Evolutionary conservation across 352 stramenopile genomes (phyloP).

Genomic region (Globisporangium solare): DNA sequence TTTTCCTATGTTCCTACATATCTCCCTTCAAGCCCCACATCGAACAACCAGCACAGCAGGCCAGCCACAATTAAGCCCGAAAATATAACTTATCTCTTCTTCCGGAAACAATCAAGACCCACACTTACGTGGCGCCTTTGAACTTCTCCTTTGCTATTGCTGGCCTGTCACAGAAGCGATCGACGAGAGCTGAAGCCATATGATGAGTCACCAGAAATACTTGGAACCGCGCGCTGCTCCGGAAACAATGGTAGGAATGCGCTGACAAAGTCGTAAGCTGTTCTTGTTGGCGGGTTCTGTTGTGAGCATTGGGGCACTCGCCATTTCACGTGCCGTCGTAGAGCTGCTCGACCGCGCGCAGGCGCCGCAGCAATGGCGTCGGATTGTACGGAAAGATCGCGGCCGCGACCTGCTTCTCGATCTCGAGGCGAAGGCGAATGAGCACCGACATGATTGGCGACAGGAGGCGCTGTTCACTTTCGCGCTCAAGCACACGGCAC

Average conservation of each 20-base stretch:
- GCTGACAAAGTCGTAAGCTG: too few species aligned
- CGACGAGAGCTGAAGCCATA: too few species aligned
- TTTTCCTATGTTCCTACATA: too few species aligned
- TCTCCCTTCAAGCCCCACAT: too few species aligned
- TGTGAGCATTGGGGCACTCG: background rate
- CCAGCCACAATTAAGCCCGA: too few species aligned
- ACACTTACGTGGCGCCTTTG: too few species aligned
- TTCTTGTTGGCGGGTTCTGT: background rate
- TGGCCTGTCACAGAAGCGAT: too few species aligned
- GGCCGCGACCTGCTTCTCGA: slow-evolving; percentile 36
- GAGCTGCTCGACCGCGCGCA: slow-evolving; percentile 36
- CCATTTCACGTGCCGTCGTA: slow-evolving; percentile 30
- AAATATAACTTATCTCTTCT: too few species aligned
- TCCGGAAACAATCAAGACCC: too few species aligned
- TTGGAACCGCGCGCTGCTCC: background rate
- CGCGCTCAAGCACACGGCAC: slow-evolving; percentile 17
- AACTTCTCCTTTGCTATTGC: too few species aligned
- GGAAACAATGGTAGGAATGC: too few species aligned
- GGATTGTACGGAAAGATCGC: slow-evolving; percentile 55
- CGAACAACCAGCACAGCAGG: too few species aligned
- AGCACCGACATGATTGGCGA: slow-evolving; percentile 44
- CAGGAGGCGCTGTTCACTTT: slow-evolving; percentile 15
- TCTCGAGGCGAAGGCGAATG: slow-evolving; percentile 60
- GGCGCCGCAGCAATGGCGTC: slow-evolving; percentile 42
- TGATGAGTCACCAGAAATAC: background rate